Base-by-base conservation (phyloP, 345 rosid genomes). In the Turnera subulata region DNA sequence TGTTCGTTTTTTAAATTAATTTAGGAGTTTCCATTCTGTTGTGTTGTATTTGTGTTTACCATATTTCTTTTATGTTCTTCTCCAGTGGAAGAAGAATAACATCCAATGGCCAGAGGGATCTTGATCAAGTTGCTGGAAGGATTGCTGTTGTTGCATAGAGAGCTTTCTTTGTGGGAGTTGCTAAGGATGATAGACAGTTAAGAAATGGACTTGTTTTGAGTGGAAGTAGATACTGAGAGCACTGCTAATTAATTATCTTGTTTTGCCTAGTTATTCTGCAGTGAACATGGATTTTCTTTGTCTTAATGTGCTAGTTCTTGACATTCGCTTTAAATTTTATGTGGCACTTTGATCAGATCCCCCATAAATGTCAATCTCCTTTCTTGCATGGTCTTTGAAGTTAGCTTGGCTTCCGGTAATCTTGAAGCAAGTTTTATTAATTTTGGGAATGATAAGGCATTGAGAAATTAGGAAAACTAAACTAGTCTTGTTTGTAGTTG, bases 61-160 rank as follows among this genome's bases (percentile, higher is more conserved):
- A 15, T n/a, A 8, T 51, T 51, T 11, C 2, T 51, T 15, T 11
- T 17, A n/a, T 29, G 17, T 52, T 43, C 23, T 3, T 14, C 12
- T 5, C 9, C 86, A 87, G 97, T 21, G 97, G 94, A 57, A 83
- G 97, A 66, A 82, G 20, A 73, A 91, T 91, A 64, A 87, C 96
- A 9, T 91, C 97, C 19, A 88, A 70, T 13, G 96, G 97, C 18
- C 91, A 76, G 52, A 62, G 97, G 43, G 97, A 91, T 76, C 89
- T 91, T 39, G 97, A 91, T 70, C 93, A 91, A 69, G 97, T 91
- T 52, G 91, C 97, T 7, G 93, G 97, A 12, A 80, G 85, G 48
- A 80, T 82, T 38, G 40, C 29, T 6, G 80, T 58, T 6, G 80
- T 58, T 6, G 71, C 73, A 11, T 39, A 4, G 9, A 55, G 68